These are phyloP conservation scores for Apiospora phragmitis DNA, from an alignment of 2,329 filamentous ascomycete species.

Conservation along the genomic window DNA sequence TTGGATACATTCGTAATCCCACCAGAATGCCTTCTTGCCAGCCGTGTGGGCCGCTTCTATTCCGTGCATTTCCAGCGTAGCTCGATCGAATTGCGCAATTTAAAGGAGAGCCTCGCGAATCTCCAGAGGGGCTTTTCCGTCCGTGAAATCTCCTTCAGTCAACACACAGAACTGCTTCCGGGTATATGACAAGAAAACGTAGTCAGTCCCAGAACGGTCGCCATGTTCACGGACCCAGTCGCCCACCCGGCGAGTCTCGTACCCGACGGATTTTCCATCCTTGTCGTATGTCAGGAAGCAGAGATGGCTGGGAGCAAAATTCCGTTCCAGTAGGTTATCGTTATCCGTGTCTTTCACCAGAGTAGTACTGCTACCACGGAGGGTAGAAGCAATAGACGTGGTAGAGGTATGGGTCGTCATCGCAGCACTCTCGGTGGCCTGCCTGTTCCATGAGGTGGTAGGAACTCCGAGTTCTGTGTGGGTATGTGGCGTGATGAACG, in stretches of 20 bases:
- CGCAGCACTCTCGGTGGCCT: no score
- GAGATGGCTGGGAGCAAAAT: slow-evolving; percentile 22
- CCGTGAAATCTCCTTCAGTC: slow-evolving; percentile 22
- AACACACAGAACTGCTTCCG: slow-evolving; percentile 37
- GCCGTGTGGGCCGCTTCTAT: slow-evolving; percentile 38
- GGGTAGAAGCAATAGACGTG: neutral
- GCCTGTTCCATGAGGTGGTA: no score
- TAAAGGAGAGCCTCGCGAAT: slow-evolving; percentile 19
- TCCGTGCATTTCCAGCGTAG: slow-evolving; percentile 35
- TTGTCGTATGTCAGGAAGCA: slow-evolving; percentile 25
- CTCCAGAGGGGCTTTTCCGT: slow-evolving; percentile 15
- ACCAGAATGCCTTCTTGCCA: slow-evolving; percentile 41
- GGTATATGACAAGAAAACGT: slow-evolving; percentile 44
- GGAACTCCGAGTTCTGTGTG: no score
- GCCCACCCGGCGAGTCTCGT: slow-evolving; percentile 25
- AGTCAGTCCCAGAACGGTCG: slow-evolving; percentile 27
- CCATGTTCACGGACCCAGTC: slow-evolving; percentile 24
- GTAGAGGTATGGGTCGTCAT: no score
- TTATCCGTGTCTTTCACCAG: slow-evolving; percentile 11
- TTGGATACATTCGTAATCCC: slow-evolving; percentile 43
- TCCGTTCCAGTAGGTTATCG: slow-evolving; percentile 15
- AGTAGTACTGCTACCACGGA: no score
- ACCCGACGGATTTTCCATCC: slow-evolving; percentile 1
- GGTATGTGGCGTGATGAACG: no score
- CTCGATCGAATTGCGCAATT: slow-evolving; percentile 25